Evolutionary conservation across 768 basidiomycete species (phyloP), one percentile per base, ranked within the genome.

Genomic region (Zangia roseola): DNA sequence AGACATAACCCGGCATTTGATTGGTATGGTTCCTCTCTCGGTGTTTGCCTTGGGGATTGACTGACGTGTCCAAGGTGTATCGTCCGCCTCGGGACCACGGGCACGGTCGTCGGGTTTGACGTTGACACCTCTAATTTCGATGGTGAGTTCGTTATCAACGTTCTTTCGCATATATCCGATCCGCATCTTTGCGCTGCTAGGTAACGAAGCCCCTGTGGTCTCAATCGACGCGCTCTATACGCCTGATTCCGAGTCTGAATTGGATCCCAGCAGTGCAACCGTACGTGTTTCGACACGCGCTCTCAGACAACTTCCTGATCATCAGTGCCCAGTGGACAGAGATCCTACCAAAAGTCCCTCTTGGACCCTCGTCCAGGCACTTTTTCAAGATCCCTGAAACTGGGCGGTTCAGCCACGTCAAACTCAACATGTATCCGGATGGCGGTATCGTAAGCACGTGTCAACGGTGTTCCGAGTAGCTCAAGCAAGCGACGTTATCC

Each of bases 91-190:
- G 97, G 94, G 0, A 83, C 88, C 0, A 75, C 82, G 2, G 88
- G 90, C 0, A 73, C 71, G 3, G 69, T 98, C 42, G 66, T 72
- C 14, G 94, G 94, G 1, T 90, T 97, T 60, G 95, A 97, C 65
- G 79, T 99, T 31, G 97, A 99, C 63, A 98, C 97, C 0, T 76
- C 86, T n/a, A 83, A 94, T 65, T 99, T 99, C 71, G 88, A 85
- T 53, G 97, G 95, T 78, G 72, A 34, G 67, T 4, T 52, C 33
- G 6, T 17, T 24, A 9, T 6, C 20, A 17, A 5, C 38, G 31
- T 46, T 43, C 50, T 51, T 49, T 45, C 20, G 26, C 34, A 19
- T 17, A 3, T 5, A 10, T 9, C 13, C 2, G 16, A 31, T 19
- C 30, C 19, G 43, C n/a, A 28, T 16, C 28, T 19, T 28, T 35